Conservation (phyloP, 176 grass and related monocot genomes). For the Raddia guianensis region DNA sequence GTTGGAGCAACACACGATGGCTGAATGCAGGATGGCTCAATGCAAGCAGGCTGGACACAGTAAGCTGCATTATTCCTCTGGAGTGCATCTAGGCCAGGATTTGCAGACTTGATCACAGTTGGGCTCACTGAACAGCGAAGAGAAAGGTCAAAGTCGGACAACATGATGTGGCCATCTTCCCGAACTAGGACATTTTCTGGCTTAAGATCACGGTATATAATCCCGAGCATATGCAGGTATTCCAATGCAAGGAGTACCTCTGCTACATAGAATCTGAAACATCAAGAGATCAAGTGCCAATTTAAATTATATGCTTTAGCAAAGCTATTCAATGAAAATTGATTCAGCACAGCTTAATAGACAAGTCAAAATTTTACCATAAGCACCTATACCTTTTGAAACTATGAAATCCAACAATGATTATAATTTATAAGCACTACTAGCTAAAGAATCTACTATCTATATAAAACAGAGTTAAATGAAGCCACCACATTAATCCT, state of each 20-base stretch:
- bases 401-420: conserved; percentile 8
- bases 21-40: conserved; percentile 80
- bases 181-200: conserved; percentile 92
- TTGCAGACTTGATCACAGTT: conserved; percentile 69
- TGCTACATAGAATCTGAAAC: conserved; percentile 88
- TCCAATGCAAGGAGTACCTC: conserved; percentile 85
- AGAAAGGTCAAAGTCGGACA: conserved; percentile 87
- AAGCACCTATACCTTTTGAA: background rate
- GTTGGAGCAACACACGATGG: conserved; percentile 83
- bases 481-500: too few relatives aligned
- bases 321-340: conserved; percentile 14
- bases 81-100: conserved; percentile 59
- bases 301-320: background rate
- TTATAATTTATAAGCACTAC: background rate
- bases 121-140: conserved; percentile 69
- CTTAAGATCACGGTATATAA: conserved; percentile 95
- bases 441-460: background rate
- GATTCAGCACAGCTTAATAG: conserved; percentile 11
- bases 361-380: background rate
- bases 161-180: conserved; percentile 94
- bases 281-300: conserved; percentile 3
- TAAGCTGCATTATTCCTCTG: conserved; percentile 75
- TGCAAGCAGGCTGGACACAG: conserved; percentile 84
- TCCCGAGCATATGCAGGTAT: conserved; percentile 92
- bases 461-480: too few relatives aligned